Conservation (phyloP, 345 rosid genomes). For the Citrus cavaleriei region DNA sequence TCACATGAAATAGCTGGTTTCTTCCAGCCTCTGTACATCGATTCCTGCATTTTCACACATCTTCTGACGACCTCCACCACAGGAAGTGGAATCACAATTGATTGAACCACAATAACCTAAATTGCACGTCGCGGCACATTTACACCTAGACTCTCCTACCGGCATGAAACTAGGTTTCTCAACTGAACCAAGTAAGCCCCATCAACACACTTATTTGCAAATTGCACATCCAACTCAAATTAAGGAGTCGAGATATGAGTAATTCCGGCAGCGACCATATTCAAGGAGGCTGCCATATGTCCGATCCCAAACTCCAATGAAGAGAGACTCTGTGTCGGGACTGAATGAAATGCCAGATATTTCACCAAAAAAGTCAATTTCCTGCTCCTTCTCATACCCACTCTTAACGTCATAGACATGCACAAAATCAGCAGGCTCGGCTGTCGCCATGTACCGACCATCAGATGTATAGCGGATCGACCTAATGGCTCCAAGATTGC, state of each 20-base stretch:
- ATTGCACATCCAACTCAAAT: slow-evolving; percentile 26
- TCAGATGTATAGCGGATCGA: slow-evolving; percentile 65
- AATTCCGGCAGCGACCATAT: slow-evolving; percentile 64
- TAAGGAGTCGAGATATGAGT: slow-evolving; percentile 59
- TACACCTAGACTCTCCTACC: slow-evolving; percentile 15
- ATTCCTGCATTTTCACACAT: slow-evolving; percentile 8
- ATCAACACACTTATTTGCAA: slow-evolving; percentile 9
- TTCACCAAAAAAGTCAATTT: slow-evolving; percentile 83
- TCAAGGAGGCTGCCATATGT: slow-evolving; percentile 83
- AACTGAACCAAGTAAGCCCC: background rate
- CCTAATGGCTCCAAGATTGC: slow-evolving; percentile 71
- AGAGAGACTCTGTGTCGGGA: slow-evolving; percentile 75
- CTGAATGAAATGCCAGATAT: slow-evolving; percentile 78
- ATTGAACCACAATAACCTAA: slow-evolving; percentile 17
- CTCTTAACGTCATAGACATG: slow-evolving; percentile 59
- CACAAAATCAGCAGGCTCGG: slow-evolving; percentile 87
- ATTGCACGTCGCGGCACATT: slow-evolving; percentile 16
- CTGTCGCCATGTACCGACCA: slow-evolving; percentile 65
- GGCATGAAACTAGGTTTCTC: background rate
- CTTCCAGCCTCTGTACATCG: slow-evolving; percentile 21
- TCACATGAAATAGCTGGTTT: background rate
- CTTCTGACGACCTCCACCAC: slow-evolving; percentile 1
- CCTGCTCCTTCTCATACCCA: slow-evolving; percentile 68
- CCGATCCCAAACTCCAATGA: slow-evolving; percentile 81
- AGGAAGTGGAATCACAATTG: background rate